phyloP scores from a whole-genome alignment of 2,329 filamentous ascomycete genomes.

The Trichoderma brevicompactum region DNA sequence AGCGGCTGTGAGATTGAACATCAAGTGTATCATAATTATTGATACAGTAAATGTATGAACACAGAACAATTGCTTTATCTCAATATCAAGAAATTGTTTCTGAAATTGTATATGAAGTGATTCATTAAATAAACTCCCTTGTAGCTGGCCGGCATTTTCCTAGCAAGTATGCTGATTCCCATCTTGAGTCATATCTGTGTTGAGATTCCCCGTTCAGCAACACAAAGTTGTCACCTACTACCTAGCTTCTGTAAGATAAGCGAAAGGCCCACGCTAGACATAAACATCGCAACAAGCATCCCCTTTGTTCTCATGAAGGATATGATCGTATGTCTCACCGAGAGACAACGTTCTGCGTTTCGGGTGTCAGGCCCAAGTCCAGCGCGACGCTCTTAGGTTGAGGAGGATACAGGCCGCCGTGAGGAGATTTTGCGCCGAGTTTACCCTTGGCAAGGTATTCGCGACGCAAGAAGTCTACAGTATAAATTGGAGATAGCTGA shows the following conservation, averaged over 20 bases:
- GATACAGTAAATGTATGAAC: background rate
- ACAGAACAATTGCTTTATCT: background rate
- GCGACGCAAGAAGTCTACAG: slow-evolving; percentile 8
- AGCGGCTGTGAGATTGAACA: background rate
- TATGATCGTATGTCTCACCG: background rate
- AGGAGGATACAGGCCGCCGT: slow-evolving; percentile 3
- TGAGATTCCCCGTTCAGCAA: background rate
- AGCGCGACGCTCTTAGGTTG: background rate
- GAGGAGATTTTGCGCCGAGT: slow-evolving; percentile 2
- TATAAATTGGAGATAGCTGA: background rate
- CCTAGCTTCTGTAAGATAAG: background rate
- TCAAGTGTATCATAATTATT: background rate
- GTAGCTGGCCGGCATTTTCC: background rate
- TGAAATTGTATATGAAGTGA: background rate
- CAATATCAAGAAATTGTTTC: background rate
- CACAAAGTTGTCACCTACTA: background rate
- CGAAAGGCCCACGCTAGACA: background rate
- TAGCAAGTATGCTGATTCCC: background rate
- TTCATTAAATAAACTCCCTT: background rate
- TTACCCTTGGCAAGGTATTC: slow-evolving; percentile 2
- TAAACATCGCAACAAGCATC: background rate
- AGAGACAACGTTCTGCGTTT: background rate
- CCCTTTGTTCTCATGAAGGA: background rate
- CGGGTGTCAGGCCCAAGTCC: background rate
- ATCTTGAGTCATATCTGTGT: background rate